A percentile compares a stretch with the other conserved stretches of the same genome.
phyloP scores from a whole-genome alignment of 345 rosid species.

The Hypericum androsaemum region DNA sequence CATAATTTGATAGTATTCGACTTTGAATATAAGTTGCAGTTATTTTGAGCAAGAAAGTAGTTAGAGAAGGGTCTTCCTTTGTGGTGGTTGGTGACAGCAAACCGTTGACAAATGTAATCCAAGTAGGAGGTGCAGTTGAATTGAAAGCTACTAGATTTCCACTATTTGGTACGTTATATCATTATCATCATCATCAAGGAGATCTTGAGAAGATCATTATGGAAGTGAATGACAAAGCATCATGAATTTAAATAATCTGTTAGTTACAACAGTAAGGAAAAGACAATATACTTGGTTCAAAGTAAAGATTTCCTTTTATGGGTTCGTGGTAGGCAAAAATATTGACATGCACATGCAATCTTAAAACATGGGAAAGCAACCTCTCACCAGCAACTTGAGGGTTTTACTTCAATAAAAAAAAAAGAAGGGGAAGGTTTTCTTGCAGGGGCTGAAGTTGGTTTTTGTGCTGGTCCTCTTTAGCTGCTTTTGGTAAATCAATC shows the following conservation, averaged over 20 bases:
- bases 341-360: conserved; percentile 9
- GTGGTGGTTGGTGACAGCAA: conserved; percentile 20
- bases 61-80: background rate
- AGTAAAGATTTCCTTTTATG: background rate
- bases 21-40: too few species aligned
- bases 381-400: conserved; percentile 5
- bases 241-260: background rate
- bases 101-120: conserved; percentile 21
- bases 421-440: too few species aligned
- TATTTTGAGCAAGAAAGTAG: conserved; percentile 7
- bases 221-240: background rate
- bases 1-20: conserved; percentile 1
- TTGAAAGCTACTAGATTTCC: conserved; percentile 16
- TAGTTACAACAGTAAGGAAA: conserved; percentile 4
- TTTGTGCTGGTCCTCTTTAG: background rate
- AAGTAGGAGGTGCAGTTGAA: conserved; percentile 11
- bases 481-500: too few species aligned
- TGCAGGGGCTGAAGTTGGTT: background rate
- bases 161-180: conserved; percentile 16
- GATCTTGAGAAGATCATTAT: background rate
- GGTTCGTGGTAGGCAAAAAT: background rate
- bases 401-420: too few species aligned
- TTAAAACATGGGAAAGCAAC: conserved; percentile 9
- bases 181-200: background rate
- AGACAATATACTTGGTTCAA: background rate